Evolutionary conservation across 2,329 filamentous ascomycete species (phyloP), one percentile per base, ranked within the genome.

Genomic region (Xylariaceae sp.): DNA sequence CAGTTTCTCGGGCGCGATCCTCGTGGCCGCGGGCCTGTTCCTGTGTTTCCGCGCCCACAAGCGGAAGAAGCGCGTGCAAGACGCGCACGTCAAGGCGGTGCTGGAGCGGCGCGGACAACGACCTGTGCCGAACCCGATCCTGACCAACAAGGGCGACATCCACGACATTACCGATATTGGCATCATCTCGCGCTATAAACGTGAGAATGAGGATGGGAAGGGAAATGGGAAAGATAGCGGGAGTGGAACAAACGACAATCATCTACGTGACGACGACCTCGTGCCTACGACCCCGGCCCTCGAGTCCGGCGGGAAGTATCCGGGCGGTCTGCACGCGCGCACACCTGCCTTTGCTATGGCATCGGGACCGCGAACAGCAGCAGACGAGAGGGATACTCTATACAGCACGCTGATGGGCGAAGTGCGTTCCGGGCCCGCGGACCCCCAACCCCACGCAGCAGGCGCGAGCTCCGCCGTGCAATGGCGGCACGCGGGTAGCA

Each of bases 251-350:
- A 50, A 52, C 11, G 29, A 48, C 11, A 31, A 53, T 17, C 31
- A 37, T 44, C 54, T 56, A 5, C 46, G 51, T 23, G 41, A 58
- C 23, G 55, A 40, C 14, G 53, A 55, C 21, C 34, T 65, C 6
- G 39, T 66, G 3, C 67, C 69, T 2, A 65, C 58, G 9, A 70
- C 65, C 8, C 66, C 68, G 1, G 61, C 62, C 3, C 65, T 71
- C 33, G 68, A 70, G 46, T 62, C 63, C 11, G 65, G 68, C 14
- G 50, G 47, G 2, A 52, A 34, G 24, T 44, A 39, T 26, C 50
- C 41, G 4, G 45, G 36, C 11, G 63, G 58, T 4, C 48, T 66
- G 9, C 64, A 66, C 52, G 33, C 60, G 26, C 59, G 58, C 4
- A 45, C 33, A 4, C 36, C 44, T 14, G 53, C 52, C 5, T 14